Evolutionary conservation across 306 rosid species (phyloP), one percentile per base, ranked within the genome.

Genomic region (Astragalus glycyphyllos): DNA sequence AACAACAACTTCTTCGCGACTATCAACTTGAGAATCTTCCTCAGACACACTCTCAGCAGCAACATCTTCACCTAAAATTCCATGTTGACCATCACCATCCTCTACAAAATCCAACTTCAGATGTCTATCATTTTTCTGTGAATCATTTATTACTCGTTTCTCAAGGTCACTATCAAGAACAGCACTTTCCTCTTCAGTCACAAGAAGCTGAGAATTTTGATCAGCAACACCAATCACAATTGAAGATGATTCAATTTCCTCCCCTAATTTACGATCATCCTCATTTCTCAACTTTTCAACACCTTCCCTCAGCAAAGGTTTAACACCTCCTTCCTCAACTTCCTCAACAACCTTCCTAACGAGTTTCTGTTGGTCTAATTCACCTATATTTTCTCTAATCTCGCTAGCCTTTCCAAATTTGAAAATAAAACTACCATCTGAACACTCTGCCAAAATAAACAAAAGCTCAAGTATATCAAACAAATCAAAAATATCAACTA

Each of bases 401-500:
- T 82, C 84, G 17, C 58, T 77, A 16, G 82, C 65, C 69, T 46
- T 67, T 38, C 77, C 90, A 49, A 89, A 89, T 37, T 73, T 79
- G 77, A 85, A 89, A 46, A 89, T 0, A 59, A 86, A 17, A 73
- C 86, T 89, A 4, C 96, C 96, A 65, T 89, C 88, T 0, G 77
- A 71, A 77, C 46, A 61, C 77, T 61, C 96, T 89, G 87, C 74
- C 84, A 80, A 75, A 71, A 67, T 32, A 49, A 68, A 55, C 77
- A 77, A 8, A 72, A 72, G 64, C 63, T 37, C 31, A 47, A 75
- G 47, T 34, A 47, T 14, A 12, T 20, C 12, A 32, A 6, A 37
- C 37, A 70, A 29, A 40, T 46, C 67, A 51, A 29, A 26, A 51
- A 65, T 14, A 5, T 13, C 38, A 15, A 69, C 14, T 12, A 56